Percentiles rank a stretch among this genome's conserved stretches.
phyloP scores from a whole-genome alignment of 1,139 yeast genomes.

The Zhuliangozyma blackwelliae region DNA sequence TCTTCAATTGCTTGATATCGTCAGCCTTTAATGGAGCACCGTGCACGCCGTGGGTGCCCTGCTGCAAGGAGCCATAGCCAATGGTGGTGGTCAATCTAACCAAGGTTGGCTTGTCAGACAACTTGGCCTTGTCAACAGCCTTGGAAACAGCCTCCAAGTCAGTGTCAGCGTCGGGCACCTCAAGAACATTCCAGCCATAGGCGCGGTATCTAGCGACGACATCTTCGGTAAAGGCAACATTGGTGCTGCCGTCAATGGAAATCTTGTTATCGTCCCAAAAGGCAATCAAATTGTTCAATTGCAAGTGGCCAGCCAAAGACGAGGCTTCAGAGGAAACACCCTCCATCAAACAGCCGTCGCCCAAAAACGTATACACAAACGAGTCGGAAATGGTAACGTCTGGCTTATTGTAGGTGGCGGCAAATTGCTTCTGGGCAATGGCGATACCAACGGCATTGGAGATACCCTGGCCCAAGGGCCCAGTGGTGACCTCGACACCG shows the following conservation, averaged over 20 bases:
- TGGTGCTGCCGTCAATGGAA: slow-evolving; percentile 94
- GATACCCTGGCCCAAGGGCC: slow-evolving; percentile 99
- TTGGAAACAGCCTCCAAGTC: slow-evolving; percentile 68
- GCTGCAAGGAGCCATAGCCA: slow-evolving; percentile 86
- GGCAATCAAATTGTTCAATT: slow-evolving; percentile 90
- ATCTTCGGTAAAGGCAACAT: slow-evolving; percentile 91
- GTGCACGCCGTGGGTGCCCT: slow-evolving; percentile 92
- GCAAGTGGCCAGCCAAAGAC: slow-evolving; percentile 94
- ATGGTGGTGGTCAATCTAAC: slow-evolving; percentile 87
- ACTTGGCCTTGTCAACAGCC: slow-evolving; percentile 73
- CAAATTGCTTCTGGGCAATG: slow-evolving; percentile 87
- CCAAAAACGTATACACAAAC: slow-evolving; percentile 77
- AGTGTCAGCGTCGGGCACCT: slow-evolving; percentile 77
- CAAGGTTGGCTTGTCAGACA: slow-evolving; percentile 80
- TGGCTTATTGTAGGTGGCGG: slow-evolving; percentile 93
- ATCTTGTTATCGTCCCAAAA: slow-evolving; percentile 97
- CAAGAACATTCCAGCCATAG: slow-evolving; percentile 90
- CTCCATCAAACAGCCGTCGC: slow-evolving; percentile 99
- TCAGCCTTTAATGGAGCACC: slow-evolving; percentile 96
- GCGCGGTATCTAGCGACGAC: slow-evolving; percentile 82
- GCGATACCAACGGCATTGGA: slow-evolving; percentile 97
- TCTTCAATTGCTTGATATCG: slow-evolving; percentile 85
- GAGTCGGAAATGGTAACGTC: slow-evolving; percentile 67
- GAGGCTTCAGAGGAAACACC: slow-evolving; percentile 95
- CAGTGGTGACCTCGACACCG: slow-evolving; percentile 97